Evolutionary conservation across 805 yeast species (phyloP).

Genomic region (Teunomyces atbi): DNA sequence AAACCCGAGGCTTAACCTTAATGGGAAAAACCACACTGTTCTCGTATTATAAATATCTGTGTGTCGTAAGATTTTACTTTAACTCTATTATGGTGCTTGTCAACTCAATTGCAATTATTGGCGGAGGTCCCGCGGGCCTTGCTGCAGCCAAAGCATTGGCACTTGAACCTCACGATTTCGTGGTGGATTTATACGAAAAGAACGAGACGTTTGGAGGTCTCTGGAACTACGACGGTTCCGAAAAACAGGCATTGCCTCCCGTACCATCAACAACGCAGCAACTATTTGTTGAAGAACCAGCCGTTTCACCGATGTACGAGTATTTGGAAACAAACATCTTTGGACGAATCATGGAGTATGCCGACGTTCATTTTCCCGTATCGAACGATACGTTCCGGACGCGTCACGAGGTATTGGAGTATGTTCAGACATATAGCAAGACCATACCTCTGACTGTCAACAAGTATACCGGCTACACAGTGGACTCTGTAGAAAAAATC

Average conservation of each 20-base stretch:
- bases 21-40: background rate
- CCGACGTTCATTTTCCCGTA: conserved; percentile 28
- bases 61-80: background rate
- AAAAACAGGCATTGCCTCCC: conserved; percentile 13
- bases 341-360: conserved; percentile 45
- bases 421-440: conserved; percentile 15
- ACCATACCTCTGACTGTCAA: conserved; percentile 14
- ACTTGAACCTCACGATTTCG: conserved; percentile 20
- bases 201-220: conserved; percentile 41
- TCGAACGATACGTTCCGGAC: conserved; percentile 13
- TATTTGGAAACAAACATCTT: conserved; percentile 40
- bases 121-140: conserved; percentile 27
- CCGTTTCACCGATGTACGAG: conserved; percentile 23
- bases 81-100: background rate
- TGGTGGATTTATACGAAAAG: conserved; percentile 41
- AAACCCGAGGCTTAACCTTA: background rate
- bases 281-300: conserved; percentile 5
- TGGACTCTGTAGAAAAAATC: conserved; percentile 13
- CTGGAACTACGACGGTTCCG: conserved; percentile 36
- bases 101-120: conserved; percentile 22
- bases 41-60: background rate
- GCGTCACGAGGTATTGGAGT: conserved; percentile 16
- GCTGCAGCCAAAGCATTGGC: conserved; percentile 24
- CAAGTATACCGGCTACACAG: conserved; percentile 9
- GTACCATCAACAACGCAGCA: conserved; percentile 6